Percentiles rank a stretch among this genome's conserved stretches.
These are phyloP conservation scores for Mitragyna speciosa DNA, from an alignment of 257 asterid species.

Conservation along the genomic window DNA sequence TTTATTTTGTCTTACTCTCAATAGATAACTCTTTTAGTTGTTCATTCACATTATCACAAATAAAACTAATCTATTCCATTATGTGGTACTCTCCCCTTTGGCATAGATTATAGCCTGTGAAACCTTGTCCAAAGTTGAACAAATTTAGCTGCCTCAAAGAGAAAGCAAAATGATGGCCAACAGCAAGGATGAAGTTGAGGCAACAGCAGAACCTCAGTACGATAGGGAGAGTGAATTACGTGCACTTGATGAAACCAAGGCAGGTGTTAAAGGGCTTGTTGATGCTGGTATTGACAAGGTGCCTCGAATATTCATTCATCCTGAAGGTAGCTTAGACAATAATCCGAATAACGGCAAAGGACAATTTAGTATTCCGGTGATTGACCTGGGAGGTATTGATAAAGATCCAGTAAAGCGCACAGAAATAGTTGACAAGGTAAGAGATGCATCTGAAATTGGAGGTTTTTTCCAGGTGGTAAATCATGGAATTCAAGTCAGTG, in stretches of 20 bases:
- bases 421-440: conserved; percentile 16
- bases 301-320: conserved; percentile 42
- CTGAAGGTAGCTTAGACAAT: background rate
- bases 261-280: conserved; percentile 53
- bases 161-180: background rate
- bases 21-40: too few relatives aligned
- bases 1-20: too few relatives aligned
- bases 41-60: too few relatives aligned
- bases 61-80: too few relatives aligned
- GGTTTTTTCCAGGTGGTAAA: conserved; percentile 8
- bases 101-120: too few relatives aligned
- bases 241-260: conserved; percentile 44
- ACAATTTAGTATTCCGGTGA: conserved; percentile 28
- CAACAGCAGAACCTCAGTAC: background rate
- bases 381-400: conserved; percentile 34
- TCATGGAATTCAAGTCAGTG: conserved; percentile 30
- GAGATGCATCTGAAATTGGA: conserved; percentile 16
- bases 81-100: too few relatives aligned
- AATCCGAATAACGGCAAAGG: background rate
- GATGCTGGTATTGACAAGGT: conserved; percentile 36
- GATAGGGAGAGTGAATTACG: conserved; percentile 33
- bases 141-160: background rate
- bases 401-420: conserved; percentile 12
- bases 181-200: background rate
- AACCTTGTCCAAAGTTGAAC: too few relatives aligned